Conservation (phyloP, 2,329 filamentous ascomycete species). For the Lachnellula arida region DNA sequence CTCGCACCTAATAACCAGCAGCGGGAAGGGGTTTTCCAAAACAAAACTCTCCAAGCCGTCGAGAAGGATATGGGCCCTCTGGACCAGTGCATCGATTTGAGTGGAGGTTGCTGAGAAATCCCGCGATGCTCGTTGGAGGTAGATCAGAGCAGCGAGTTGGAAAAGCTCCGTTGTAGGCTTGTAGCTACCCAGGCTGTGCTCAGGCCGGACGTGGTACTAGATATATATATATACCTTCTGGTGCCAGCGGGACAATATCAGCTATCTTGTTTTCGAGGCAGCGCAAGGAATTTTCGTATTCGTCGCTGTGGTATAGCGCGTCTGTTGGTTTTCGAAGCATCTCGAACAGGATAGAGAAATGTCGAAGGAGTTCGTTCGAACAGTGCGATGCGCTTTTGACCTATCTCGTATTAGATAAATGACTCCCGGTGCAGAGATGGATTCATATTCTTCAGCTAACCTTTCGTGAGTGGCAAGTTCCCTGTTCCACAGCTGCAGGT, state of each 20-base stretch:
- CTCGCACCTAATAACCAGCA: slow-evolving; percentile 29
- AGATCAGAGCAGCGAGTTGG: slow-evolving; percentile 18
- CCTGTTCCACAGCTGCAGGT: slow-evolving; percentile 10
- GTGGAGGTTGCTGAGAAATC: slow-evolving; percentile 19
- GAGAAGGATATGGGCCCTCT: slow-evolving; percentile 17
- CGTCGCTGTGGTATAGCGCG: slow-evolving; percentile 20
- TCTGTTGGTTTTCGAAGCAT: slow-evolving; percentile 20
- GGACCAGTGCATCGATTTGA: slow-evolving; percentile 17
- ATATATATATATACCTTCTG: slow-evolving; percentile 14
- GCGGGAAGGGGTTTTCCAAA: slow-evolving; percentile 24
- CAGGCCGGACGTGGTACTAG: slow-evolving; percentile 10
- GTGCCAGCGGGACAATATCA: slow-evolving; percentile 12
- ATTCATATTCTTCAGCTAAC: slow-evolving; percentile 14
- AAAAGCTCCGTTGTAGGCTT: slow-evolving; percentile 20
- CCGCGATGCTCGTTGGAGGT: slow-evolving; percentile 21
- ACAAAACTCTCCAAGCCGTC: slow-evolving; percentile 23
- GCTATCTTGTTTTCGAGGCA: slow-evolving; percentile 22
- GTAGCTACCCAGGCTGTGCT: slow-evolving; percentile 16
- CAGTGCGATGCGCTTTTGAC: slow-evolving; percentile 14
- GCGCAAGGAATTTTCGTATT: slow-evolving; percentile 22
- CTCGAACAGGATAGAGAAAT: slow-evolving; percentile 16
- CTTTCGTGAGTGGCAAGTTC: slow-evolving; percentile 17
- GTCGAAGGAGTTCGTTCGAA: slow-evolving; percentile 22
- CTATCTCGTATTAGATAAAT: slow-evolving; percentile 19
- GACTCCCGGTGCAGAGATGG: slow-evolving; percentile 7